Evolutionary conservation across 2,329 filamentous ascomycete genomes (phyloP), one percentile per base, ranked within the genome.

Genomic region (Fusarium foetens): DNA sequence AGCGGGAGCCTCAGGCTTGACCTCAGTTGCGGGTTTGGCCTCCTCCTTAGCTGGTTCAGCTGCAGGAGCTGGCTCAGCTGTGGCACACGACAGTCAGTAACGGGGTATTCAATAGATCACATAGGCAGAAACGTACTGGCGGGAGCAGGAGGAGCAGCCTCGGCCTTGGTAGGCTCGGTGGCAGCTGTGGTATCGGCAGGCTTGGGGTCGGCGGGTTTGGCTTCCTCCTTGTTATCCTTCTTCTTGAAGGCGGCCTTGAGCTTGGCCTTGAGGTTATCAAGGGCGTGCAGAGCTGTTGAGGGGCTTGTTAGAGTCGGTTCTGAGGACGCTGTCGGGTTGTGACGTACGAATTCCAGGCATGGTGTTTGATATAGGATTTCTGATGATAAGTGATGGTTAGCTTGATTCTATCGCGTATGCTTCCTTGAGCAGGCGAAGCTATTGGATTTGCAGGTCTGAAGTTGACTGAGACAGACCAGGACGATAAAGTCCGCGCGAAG

Each of bases 211-310:
- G 72, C 61, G 6, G 78, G 68, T 48, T 76, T 73, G 52, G 69
- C 58, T 51, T 72, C 73, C 75, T 81, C 81, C 74, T 84, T 79
- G 49, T 81, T 76, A 45, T 67, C 58, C 81, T 83, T 85, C 80
- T 85, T 86, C 80, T 85, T 86, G 82, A 88, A 86, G 79, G 83
- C 80, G 71, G 81, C 80, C 84, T 85, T 86, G 77, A 89, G 78
- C 85, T 88, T 89, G 77, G 80, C 82, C 85, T 86, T 88, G 73
- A 89, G 74, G 81, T 88, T 88, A 77, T 86, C 85, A 68, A 89
- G 80, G 38, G 86, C 85, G 71, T 84, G 81, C 54, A 83, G 79
- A 60, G 87, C 87, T 89, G 71, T 36, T 87, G 71, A 36, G 9
- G 10, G n/a, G 11, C 9, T 41, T 49, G 38, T 58, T n/a, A 72